Evolutionary conservation across 495 filamentous ascomycete genomes (phyloP).

Genomic region (Penicillium soppii): DNA sequence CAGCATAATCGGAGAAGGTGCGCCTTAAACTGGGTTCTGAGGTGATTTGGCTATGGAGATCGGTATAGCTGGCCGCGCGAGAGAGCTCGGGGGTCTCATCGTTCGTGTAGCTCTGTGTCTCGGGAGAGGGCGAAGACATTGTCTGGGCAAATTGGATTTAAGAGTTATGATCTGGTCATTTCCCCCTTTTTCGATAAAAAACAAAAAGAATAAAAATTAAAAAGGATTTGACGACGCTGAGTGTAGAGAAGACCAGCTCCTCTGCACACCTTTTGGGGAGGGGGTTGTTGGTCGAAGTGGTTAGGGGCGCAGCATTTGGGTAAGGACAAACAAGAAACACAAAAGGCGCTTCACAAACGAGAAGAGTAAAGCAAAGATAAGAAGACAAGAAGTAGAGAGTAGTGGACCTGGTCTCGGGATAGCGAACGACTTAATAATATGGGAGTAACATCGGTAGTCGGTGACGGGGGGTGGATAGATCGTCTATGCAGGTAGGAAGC

Average conservation of each 20-base stretch:
- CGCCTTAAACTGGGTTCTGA: conserved; percentile 33
- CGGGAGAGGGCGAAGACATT: conserved; percentile 36
- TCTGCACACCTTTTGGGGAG: conserved; percentile 29
- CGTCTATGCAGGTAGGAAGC: conserved; percentile 18
- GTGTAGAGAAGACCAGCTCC: conserved; percentile 44
- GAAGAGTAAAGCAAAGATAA: not conserved
- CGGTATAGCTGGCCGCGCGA: conserved; percentile 45
- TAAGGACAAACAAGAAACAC: conserved; percentile 4
- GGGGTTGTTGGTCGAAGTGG: conserved; percentile 11
- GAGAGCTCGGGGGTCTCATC: conserved; percentile 30
- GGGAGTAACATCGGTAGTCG: not conserved
- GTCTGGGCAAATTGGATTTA: conserved; percentile 19
- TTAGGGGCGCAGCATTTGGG: conserved; percentile 29
- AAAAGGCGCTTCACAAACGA: not conserved
- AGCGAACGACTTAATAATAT: not conserved
- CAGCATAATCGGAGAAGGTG: conserved; percentile 44
- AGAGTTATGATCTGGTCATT: conserved; percentile 26
- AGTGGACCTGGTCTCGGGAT: too few species aligned
- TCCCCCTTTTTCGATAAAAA: too few species aligned
- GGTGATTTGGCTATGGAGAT: conserved; percentile 31
- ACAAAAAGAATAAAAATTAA: too few species aligned
- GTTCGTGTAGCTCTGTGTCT: conserved; percentile 19
- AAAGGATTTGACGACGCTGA: not conserved
- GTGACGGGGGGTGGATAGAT: conserved; percentile 21
- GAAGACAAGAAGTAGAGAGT: too few species aligned